phyloP scores from a whole-genome alignment of 805 yeast genomes.

The Lipomyces lipofer region DNA sequence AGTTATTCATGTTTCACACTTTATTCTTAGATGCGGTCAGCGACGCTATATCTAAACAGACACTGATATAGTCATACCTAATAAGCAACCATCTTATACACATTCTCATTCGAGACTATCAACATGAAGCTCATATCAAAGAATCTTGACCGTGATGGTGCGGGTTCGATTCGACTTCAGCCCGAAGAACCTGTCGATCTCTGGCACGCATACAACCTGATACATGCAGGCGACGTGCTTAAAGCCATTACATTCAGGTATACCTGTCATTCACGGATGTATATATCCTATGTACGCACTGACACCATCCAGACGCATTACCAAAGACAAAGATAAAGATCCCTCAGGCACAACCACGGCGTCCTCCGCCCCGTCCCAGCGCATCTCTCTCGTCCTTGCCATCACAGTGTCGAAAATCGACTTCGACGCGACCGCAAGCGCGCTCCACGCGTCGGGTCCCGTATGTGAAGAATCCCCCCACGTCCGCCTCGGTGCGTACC shows the following conservation, averaged over 20 bases:
- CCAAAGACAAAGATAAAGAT: constrained; percentile 10
- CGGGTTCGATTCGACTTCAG: constrained; percentile 64
- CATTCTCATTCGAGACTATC: too few species aligned
- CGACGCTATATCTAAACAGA: too few species aligned
- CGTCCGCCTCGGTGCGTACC: constrained; percentile 83
- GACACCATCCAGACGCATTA: constrained; percentile 25
- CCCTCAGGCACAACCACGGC: constrained; percentile 31
- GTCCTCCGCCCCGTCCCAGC: constrained; percentile 44
- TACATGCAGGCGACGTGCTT: constrained; percentile 74
- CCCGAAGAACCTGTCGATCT: constrained; percentile 92
- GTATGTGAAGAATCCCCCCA: constrained; percentile 62
- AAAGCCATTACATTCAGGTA: constrained; percentile 69
- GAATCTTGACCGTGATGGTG: constrained; percentile 55
- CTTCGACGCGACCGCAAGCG: constrained; percentile 74
- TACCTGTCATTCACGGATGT: constrained; percentile 33
- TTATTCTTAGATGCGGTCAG: too few species aligned
- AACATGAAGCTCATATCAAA: constrained; percentile 63
- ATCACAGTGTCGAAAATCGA: constrained; percentile 68
- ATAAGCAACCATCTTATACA: too few species aligned
- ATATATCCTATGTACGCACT: neutral
- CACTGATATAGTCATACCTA: too few species aligned
- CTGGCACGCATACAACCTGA: constrained; percentile 81
- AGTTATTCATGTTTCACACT: too few species aligned
- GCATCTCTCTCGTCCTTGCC: constrained; percentile 62
- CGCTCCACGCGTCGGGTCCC: constrained; percentile 80